These are phyloP conservation scores for Aspergillus pseudoterreus DNA, from an alignment of 2,329 filamentous ascomycete species.

Conservation along the genomic window DNA sequence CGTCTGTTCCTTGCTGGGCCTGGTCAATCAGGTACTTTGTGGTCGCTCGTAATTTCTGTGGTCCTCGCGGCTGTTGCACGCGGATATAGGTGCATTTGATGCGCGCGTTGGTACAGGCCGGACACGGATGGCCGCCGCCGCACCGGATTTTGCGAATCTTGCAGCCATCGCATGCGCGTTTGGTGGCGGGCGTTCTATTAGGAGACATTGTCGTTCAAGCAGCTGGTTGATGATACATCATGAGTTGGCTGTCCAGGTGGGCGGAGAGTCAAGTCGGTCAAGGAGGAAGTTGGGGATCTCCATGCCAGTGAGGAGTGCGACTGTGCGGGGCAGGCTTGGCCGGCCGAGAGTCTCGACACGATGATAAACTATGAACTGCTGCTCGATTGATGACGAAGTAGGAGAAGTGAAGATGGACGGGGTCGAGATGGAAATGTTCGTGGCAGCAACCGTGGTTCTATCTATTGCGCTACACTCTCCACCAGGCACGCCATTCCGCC, in stretches of 20 bases:
- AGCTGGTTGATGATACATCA: neutral
- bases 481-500: slow-evolving; percentile 17
- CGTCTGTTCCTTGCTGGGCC: slow-evolving; percentile 10
- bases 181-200: slow-evolving; percentile 19
- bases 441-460: neutral
- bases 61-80: slow-evolving; percentile 44
- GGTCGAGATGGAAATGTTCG: too few species aligned
- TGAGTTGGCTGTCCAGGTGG: neutral
- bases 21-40: slow-evolving; percentile 21
- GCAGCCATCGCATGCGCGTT: slow-evolving; percentile 50
- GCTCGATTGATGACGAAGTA: neutral
- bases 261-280: neutral
- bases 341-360: neutral
- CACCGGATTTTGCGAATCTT: slow-evolving; percentile 54
- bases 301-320: neutral
- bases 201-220: slow-evolving; percentile 7
- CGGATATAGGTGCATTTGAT: slow-evolving; percentile 52
- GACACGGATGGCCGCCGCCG: slow-evolving; percentile 47
- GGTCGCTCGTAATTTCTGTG: slow-evolving; percentile 36
- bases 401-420: too few species aligned
- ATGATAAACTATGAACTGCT: neutral
- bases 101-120: slow-evolving; percentile 42
- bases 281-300: neutral
- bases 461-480: slow-evolving; percentile 16
- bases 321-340: neutral